These are phyloP conservation scores for Neurospora sp. DNA, from an alignment of 495 filamentous ascomycete species.

Conservation along the genomic window DNA sequence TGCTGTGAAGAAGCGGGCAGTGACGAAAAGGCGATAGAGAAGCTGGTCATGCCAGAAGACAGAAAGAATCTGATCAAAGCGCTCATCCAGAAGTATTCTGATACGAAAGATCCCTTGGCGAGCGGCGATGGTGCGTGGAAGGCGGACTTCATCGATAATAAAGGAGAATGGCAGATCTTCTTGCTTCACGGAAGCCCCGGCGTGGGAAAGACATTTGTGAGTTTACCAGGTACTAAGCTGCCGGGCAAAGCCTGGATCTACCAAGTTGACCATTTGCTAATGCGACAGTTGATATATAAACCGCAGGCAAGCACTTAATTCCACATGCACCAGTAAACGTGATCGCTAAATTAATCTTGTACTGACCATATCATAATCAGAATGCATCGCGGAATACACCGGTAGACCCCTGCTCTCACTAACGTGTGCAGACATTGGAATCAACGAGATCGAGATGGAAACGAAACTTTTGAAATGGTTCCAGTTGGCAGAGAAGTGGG, in stretches of 20 bases:
- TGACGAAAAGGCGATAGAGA: constrained; percentile 14
- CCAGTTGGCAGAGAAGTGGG: constrained; percentile 2
- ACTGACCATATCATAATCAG: background rate
- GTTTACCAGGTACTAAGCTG: background rate
- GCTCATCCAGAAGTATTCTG: constrained; percentile 20
- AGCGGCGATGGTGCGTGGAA: constrained; percentile 9
- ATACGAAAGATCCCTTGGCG: background rate
- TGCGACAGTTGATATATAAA: too few relatives aligned
- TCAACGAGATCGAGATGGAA: background rate
- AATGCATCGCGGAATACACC: constrained; percentile 10
- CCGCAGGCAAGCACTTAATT: background rate
- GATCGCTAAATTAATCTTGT: too few relatives aligned
- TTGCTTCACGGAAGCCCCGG: constrained; percentile 40
- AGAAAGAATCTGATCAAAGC: constrained; percentile 21
- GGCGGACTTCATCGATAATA: constrained; percentile 28
- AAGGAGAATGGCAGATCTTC: constrained; percentile 34
- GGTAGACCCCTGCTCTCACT: constrained; percentile 10
- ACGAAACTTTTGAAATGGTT: constrained; percentile 5
- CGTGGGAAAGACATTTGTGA: constrained; percentile 29
- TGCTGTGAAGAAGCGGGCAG: too few relatives aligned
- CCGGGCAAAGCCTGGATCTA: too few relatives aligned
- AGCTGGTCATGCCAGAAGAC: constrained; percentile 21
- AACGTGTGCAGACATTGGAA: constrained; percentile 15
- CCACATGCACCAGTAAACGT: too few relatives aligned
- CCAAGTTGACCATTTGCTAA: background rate